Percentiles rank a stretch among this genome's conserved stretches.
These are phyloP conservation scores for Hypoxylon subgilvum DNA, from an alignment of 495 filamentous ascomycete genomes.

Conservation along the genomic window DNA sequence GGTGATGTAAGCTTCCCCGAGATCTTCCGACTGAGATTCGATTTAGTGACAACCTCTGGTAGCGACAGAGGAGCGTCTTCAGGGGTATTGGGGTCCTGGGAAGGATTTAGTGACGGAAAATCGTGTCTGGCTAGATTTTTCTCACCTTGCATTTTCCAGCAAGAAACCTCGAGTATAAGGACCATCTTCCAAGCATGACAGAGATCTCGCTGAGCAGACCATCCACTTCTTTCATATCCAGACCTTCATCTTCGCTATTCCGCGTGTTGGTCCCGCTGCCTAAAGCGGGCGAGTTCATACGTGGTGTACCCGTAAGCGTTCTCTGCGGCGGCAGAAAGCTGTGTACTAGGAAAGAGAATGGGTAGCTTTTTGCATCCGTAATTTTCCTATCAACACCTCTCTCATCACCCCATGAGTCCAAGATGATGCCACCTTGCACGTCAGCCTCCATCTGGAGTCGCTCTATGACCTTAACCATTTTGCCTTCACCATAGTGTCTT, in stretches of 20 bases:
- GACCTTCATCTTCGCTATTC: conserved; percentile 80
- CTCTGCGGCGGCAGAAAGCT: conserved; percentile 80
- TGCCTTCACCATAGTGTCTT: conserved; percentile 86
- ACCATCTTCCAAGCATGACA: conserved; percentile 91
- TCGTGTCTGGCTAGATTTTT: conserved; percentile 17
- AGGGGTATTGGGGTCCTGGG: conserved; percentile 51
- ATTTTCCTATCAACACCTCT: conserved; percentile 79
- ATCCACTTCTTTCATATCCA: conserved; percentile 95
- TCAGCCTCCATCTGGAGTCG: conserved; percentile 91
- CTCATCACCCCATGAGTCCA: conserved; percentile 96
- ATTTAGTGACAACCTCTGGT: conserved; percentile 75
- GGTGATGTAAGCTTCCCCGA: conserved; percentile 71
- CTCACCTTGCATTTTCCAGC: conserved; percentile 81
- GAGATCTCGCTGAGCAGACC: conserved; percentile 82
- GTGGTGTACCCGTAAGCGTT: conserved; percentile 55
- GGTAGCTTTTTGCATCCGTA: conserved; percentile 94
- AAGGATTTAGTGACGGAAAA: conserved; percentile 15
- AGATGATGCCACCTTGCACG: conserved; percentile 93
- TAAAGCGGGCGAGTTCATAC: conserved; percentile 68
- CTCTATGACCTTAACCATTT: conserved; percentile 96
- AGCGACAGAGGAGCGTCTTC: conserved; percentile 58
- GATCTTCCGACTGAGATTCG: conserved; percentile 77
- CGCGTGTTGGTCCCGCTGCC: conserved; percentile 57
- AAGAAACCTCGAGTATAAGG: conserved; percentile 87
- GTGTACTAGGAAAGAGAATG: conserved; percentile 94